phyloP scores from a whole-genome alignment of 192 early-diverging fungal genomes.

The Linnemannia hyalina region DNA sequence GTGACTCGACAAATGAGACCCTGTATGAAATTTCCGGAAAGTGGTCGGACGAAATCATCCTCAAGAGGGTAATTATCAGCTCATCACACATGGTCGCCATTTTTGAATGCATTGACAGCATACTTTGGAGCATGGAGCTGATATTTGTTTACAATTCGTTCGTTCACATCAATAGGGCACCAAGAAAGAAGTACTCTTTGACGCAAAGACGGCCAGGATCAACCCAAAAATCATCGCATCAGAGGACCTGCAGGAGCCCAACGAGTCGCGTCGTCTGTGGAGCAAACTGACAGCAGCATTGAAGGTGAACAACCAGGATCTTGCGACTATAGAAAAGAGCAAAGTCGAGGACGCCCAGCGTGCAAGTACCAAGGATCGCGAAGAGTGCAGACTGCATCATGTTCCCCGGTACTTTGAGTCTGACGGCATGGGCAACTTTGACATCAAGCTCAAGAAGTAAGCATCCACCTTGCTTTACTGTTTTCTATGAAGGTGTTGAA shows the following conservation, averaged over 20 bases:
- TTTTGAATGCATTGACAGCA: neutral
- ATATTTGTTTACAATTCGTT: neutral
- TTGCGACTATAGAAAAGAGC: constrained; percentile 77
- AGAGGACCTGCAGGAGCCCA: constrained; percentile 78
- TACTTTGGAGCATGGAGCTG: neutral
- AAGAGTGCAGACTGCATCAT: constrained; percentile 66
- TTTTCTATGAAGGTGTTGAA: neutral
- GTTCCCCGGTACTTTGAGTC: constrained; percentile 74
- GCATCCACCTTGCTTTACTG: neutral
- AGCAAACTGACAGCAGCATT: constrained; percentile 80
- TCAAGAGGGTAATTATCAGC: constrained; percentile 59
- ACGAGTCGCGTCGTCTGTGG: constrained; percentile 90
- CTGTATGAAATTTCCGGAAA: constrained; percentile 90
- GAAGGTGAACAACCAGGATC: constrained; percentile 70
- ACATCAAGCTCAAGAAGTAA: constrained; percentile 61
- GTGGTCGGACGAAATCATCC: constrained; percentile 84
- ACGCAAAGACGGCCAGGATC: constrained; percentile 74
- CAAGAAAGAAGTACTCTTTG: constrained; percentile 77
- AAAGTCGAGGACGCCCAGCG: constrained; percentile 84
- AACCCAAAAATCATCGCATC: constrained; percentile 78
- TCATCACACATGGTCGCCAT: neutral
- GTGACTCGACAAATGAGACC: constrained; percentile 77
- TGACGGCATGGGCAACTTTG: constrained; percentile 48
- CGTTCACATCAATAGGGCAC: constrained; percentile 33
- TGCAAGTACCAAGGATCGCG: constrained; percentile 64